Conservation (phyloP, 192 early-diverging fungal species). For the Coemansia sp. region DNA sequence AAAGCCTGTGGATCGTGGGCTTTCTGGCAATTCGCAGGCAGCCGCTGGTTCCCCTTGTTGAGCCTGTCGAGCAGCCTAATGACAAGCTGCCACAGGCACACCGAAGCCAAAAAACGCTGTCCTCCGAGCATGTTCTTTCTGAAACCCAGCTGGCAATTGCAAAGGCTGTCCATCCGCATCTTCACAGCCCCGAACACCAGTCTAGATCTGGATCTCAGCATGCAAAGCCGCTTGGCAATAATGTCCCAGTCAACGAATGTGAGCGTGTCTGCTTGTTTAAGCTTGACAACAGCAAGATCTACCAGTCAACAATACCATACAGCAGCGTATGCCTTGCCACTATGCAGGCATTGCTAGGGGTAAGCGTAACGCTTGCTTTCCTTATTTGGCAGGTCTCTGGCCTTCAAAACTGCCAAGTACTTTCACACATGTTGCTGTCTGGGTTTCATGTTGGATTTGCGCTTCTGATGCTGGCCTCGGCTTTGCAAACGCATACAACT, state of each 20-base stretch:
- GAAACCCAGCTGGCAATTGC: constrained; percentile 13
- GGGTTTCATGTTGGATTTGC: constrained; percentile 10
- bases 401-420: constrained; percentile 1
- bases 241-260: not conserved
- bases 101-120: not conserved
- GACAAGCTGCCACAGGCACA: not conserved
- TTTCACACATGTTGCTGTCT: not conserved
- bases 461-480: constrained; percentile 19
- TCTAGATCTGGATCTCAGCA: not conserved
- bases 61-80: not conserved
- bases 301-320: constrained; percentile 7
- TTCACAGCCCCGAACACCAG: not conserved
- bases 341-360: constrained; percentile 10
- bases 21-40: not conserved
- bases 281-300: not conserved
- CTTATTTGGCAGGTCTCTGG: constrained; percentile 3
- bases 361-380: not conserved
- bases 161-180: constrained; percentile 18
- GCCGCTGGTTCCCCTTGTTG: constrained; percentile 5
- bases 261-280: not conserved
- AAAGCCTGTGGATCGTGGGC: not conserved
- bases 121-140: not conserved
- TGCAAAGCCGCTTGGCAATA: not conserved
- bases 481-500: constrained; percentile 24
- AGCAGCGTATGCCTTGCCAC: constrained; percentile 14